Conservation (phyloP, 306 rosid species). For the Aeschynomene evenia region DNA sequence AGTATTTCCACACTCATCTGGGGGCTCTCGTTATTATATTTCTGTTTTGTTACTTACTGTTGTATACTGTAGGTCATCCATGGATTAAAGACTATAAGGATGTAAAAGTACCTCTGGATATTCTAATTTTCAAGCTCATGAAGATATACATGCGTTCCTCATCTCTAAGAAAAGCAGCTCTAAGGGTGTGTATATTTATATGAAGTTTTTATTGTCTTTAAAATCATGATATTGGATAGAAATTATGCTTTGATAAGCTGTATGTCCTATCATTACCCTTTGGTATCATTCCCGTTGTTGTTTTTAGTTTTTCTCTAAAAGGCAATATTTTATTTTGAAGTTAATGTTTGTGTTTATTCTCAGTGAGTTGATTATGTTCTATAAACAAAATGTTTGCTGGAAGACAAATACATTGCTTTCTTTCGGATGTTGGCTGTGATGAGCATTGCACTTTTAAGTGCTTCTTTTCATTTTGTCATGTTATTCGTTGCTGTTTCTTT, state of each 20-base stretch:
- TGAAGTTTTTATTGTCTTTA: neutral
- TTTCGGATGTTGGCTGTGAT: neutral
- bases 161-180: conserved; percentile 71
- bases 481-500: neutral
- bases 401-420: conserved; percentile 1
- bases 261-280: neutral
- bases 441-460: neutral
- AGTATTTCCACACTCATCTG: conserved; percentile 30
- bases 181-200: conserved; percentile 52
- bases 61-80: conserved; percentile 62
- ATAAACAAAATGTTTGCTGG: neutral
- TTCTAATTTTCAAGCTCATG: conserved; percentile 70
- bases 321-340: neutral
- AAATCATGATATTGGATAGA: neutral
- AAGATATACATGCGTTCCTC: conserved; percentile 73
- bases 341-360: neutral
- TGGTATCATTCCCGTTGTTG: neutral
- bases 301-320: no score
- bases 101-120: conserved; percentile 64
- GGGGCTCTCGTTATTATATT: conserved; percentile 3
- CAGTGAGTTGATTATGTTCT: neutral
- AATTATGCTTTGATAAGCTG: neutral
- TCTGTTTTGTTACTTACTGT: conserved; percentile 22
- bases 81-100: conserved; percentile 59
- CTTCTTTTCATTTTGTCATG: neutral